Base-by-base conservation (phyloP, 2,329 filamentous ascomycete species). In the Verticillium tricorpus region DNA sequence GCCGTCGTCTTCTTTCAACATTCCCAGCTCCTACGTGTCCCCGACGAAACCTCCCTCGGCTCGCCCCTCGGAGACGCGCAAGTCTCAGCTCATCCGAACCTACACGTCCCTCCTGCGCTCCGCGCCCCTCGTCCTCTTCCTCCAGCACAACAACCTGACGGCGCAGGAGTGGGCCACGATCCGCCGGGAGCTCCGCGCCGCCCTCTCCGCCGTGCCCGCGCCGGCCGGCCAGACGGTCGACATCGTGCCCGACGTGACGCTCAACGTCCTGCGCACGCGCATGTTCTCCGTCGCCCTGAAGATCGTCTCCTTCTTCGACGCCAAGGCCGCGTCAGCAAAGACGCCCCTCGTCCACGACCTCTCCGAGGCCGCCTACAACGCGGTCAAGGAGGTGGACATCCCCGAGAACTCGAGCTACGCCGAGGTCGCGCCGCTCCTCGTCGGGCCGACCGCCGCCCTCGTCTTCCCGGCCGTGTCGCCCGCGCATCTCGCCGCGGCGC, bases 71-170 rank as follows among this genome's bases (percentile, higher is more conserved):
- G 90, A 96, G 73, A 89, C 89, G 70, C 90, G 94, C 74, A 97
- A 98, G 79, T 89, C 93, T 17, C 95, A 99, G 77, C 83, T 98
- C 63, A 82, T 88, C 62, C 88, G 93, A 62, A 87, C 90, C 69
- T 97, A 97, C 78, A 92, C 93, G 59, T 95, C 93, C 56, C 81
- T 97, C 64, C 86, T 97, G 62, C 91, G 91, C 63, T 92, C 92
- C 25, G 89, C 91, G 12, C 93, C 93, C 50, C 77, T 97, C 64
- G 89, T 96, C 68, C 84, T 97, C 63, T 83, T 97, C 70, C 96
- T 97, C 81, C 79, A 89, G 70, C 80, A 89, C 78, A 86, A 86
- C 78, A 87, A 89, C 71, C 78, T 91, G 62, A 85, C 85, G 2
- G 89, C 92, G 3, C 81, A 85, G 14, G 91, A 94, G 67, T 80